A percentile compares a stretch with the other conserved stretches of the same genome.
These are phyloP conservation scores for Vigna reflexopilosa DNA, from an alignment of 306 rosid species.

Conservation along the genomic window DNA sequence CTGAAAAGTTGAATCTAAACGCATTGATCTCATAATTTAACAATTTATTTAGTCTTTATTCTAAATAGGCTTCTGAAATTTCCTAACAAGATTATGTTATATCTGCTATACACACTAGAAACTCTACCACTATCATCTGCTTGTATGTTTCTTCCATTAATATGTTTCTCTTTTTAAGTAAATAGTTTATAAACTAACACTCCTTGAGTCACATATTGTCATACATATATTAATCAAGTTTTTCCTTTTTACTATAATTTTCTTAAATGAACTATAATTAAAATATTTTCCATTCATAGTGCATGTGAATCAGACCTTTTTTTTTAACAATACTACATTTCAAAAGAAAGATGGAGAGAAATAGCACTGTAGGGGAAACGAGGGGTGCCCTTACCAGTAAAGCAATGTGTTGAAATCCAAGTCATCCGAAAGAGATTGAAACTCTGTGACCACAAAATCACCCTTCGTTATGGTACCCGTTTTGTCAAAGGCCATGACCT, in stretches of 20 bases:
- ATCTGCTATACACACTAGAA: not conserved
- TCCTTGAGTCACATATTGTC: too few species aligned
- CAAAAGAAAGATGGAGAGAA: conserved; percentile 1
- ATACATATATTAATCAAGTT: too few species aligned
- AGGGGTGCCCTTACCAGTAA: conserved; percentile 65
- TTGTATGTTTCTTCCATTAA: not conserved
- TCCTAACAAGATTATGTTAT: conserved; percentile 11
- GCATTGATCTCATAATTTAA: conserved; percentile 15
- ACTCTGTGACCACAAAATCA: conserved; percentile 76
- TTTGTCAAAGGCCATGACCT: conserved; percentile 86
- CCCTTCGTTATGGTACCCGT: conserved; percentile 96
- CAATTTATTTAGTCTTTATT: conserved; percentile 12
- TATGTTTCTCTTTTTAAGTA: too few species aligned
- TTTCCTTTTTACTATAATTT: too few species aligned
- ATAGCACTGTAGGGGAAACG: not conserved
- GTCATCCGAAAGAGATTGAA: conserved; percentile 68
- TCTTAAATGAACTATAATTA: too few species aligned
- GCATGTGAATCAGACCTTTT: not conserved
- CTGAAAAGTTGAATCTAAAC: conserved; percentile 51
- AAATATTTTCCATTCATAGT: too few species aligned
- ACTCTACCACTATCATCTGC: not conserved
- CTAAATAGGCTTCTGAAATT: conserved; percentile 1
- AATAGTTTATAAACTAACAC: too few species aligned
- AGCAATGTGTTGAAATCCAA: conserved; percentile 66
- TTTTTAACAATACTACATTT: not conserved